phyloP scores from a whole-genome alignment of 1,284 basidiomycete genomes.

The Ustilago hordei region DNA sequence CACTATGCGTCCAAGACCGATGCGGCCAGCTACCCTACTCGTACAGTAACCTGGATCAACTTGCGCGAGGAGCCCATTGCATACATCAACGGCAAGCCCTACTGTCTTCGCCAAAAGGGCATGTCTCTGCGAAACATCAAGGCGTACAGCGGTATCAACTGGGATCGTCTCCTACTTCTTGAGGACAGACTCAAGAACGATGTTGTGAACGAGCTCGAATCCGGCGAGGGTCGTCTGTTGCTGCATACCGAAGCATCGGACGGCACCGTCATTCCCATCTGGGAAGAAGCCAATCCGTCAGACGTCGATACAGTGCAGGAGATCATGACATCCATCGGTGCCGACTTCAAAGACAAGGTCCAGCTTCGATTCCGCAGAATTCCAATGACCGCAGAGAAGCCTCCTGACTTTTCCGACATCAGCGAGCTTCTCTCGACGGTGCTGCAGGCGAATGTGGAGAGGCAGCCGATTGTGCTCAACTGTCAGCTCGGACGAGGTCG shows the following conservation, averaged over 20 bases:
- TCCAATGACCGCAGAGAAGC: constrained; percentile 82
- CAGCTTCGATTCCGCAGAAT: constrained; percentile 85
- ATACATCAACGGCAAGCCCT: constrained; percentile 84
- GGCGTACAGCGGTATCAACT: constrained; percentile 66
- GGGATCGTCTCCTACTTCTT: constrained; percentile 62
- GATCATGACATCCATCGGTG: constrained; percentile 76
- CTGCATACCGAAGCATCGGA: constrained; percentile 90
- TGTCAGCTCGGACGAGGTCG: constrained; percentile 96
- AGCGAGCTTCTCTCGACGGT: constrained; percentile 81
- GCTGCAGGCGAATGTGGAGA: constrained; percentile 78
- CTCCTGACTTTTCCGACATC: constrained; percentile 69
- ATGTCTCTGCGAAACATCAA: constrained; percentile 66
- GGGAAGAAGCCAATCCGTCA: constrained; percentile 87
- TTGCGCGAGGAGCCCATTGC: constrained; percentile 89
- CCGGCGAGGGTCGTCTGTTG: constrained; percentile 87
- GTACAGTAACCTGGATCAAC: constrained; percentile 85
- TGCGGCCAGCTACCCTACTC: constrained; percentile 23
- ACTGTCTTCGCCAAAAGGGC: constrained; percentile 71
- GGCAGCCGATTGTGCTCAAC: constrained; percentile 87
- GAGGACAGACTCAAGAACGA: constrained; percentile 93
- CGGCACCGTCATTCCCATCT: constrained; percentile 90
- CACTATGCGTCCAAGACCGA: constrained; percentile 45
- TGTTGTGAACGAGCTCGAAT: constrained; percentile 82
- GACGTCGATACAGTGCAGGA: constrained; percentile 89
- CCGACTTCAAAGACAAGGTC: constrained; percentile 69